Base-by-base conservation (phyloP, 2,329 filamentous ascomycete species). In the Gnomoniopsis sp. region DNA sequence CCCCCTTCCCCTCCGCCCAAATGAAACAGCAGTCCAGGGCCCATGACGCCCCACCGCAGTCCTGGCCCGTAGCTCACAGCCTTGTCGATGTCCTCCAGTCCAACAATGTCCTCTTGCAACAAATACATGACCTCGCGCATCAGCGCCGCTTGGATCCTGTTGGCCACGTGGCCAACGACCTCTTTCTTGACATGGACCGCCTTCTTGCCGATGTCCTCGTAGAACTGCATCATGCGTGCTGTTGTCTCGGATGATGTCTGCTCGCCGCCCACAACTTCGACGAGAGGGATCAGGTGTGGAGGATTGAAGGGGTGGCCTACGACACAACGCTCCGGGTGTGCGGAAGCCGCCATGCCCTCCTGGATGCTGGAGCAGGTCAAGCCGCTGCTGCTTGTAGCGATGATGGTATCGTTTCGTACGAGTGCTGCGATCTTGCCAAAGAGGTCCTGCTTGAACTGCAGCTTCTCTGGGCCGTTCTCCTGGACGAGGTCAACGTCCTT, bases 71-170 rank as follows among this genome's bases (percentile, higher is more conserved):
- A 59, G 21, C 62, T 55, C 33, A 64, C 60, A 14, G 64, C 62
- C 41, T 55, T 57, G 51, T 65, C 64, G 22, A 65, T 57, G 33
- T 65, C 64, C 23, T 41, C 38, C 34, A 63, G 51, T 21, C 52
- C 46, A 36, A 55, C 59, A 21, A 64, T 56, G 49, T 60, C 61
- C 53, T 61, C 52, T 57, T 64, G 60, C 58, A 67, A 30, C 46
- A 64, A 53, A 57, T 63, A 34, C 49, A 60, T 48, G 10, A 56
- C 70, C 61, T 77, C 74, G 3, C 67, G 67, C 38, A 69, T 65
- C 0, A 77, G 64, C 1, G 73, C 72, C 0, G 70, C 70, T 59
- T 79, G 77, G 1, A 80, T 70, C 7, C 78, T 69, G 65, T 79
- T 79, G 17, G 75, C 77, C 8, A 78, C 70, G 56, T 76, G 74